Evolutionary conservation across 352 stramenopile species (phyloP).

Genomic region (Phytopythium oedochilum): DNA sequence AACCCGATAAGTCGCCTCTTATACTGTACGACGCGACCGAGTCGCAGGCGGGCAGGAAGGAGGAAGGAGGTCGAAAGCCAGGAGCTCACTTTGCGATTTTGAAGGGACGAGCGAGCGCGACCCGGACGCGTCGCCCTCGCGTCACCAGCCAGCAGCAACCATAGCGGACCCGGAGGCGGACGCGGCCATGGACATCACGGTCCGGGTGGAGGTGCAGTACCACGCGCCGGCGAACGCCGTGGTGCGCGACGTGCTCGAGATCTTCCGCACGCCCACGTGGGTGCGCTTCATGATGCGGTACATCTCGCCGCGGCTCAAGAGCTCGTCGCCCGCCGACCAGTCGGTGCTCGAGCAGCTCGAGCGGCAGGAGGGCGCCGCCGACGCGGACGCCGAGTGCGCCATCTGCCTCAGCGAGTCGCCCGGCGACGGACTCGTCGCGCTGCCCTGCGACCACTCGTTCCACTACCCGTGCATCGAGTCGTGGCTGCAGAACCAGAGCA

Average conservation of each 20-base stretch:
- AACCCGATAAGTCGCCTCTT: neutral
- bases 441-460: conserved; percentile 92
- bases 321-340: conserved; percentile 49
- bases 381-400: conserved; percentile 49
- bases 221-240: conserved; percentile 39
- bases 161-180: conserved; percentile 12
- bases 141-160: conserved; percentile 3
- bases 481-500: conserved; percentile 88
- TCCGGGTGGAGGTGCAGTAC: conserved; percentile 72
- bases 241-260: conserved; percentile 57
- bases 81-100: conserved; percentile 7
- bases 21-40: no score
- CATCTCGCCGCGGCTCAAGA: conserved; percentile 67
- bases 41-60: no score
- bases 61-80: no score
- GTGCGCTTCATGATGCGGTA: conserved; percentile 78
- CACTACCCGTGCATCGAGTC: conserved; percentile 90
- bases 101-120: no score
- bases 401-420: conserved; percentile 89
- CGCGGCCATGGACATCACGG: conserved; percentile 50
- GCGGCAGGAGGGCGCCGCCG: conserved; percentile 19
- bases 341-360: conserved; percentile 47
- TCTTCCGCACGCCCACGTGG: conserved; percentile 70
- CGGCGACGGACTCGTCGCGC: conserved; percentile 41
- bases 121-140: neutral